Base-by-base conservation (phyloP, 306 rosid species). In the Pyrus communis region DNA sequence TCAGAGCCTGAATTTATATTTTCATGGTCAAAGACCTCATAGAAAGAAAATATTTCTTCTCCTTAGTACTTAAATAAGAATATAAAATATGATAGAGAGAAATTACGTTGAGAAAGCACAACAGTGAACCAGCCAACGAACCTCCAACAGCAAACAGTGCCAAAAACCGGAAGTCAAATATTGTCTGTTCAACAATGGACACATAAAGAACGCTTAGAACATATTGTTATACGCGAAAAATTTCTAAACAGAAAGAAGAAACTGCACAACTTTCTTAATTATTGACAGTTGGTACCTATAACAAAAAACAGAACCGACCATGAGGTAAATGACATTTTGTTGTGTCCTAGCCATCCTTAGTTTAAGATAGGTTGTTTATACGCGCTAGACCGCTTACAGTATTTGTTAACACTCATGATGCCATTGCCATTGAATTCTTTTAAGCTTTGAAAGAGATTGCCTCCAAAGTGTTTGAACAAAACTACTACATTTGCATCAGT, bases 91-190 rank as follows among this genome's bases (percentile, higher is more conserved):
- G 49, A 38, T 19, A 18, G 18, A 67, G 87, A 73, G 84, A 84
- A 77, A 49, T 67, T 88, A 95, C 99, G 80, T 92, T 95, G 82
- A 95, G 90, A 82, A 95, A 95, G 93, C 99, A 95, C 87, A 95
- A 75, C 49, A 95, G 84, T 18, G 98, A 92, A 82, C 99, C 99
- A 13, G 98, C 98, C 89, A 95, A 80, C 43, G 99, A 95, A 59
- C 99, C 99, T 77, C 80, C 99, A 79, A 95, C 80, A 63, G 99
- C 99, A 62, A 95, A 46, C 63, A 95, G 93, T 28, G 99, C 99
- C 91, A 95, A 84, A 88, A 95, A 95, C 15, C 98, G 97, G 84
- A 95, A 95, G 84, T 95, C 93, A 65, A 95, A 95, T 80, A 95
- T 92, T 31, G 80, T 66, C 99, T 95, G 96, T 83, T 69, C 85